Evolutionary conservation across 768 basidiomycete species (phyloP), one percentile per base, ranked within the genome.

Genomic region (Hypsizygus marmoreus): DNA sequence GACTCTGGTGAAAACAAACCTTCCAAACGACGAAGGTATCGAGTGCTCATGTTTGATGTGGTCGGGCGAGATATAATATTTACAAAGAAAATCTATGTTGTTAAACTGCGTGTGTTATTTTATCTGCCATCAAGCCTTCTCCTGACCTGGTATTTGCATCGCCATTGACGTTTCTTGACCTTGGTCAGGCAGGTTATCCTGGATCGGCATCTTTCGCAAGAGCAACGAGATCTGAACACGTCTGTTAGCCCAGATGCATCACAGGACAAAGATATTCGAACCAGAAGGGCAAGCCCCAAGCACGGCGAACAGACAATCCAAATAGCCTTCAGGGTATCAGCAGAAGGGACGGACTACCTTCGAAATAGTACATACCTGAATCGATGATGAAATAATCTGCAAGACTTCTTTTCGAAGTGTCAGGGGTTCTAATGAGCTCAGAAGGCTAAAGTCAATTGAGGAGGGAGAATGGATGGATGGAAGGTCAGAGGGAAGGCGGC

Each of bases 281-380:
- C 84, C 63, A 88, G 56, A 56, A 81, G 74, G 28, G 87, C 83
- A 43, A 81, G 57, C 23, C 81, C 83, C 40, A 91, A 63, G 59
- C 82, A 80, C 16, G 88, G 87, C 30, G 80, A 69, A 62, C 86
- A 90, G 25, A 85, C 76, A 12, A 77, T 76, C 88, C 88, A 91
- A 47, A 91, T 76, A 44, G 74, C 77, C 87, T 88, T 47, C 43
- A 55, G 33, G 12, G 12, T 26, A 41, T 43, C 34, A 20, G 49
- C 37, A 45, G 26, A 30, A 23, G 20, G 3, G 11, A 12, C 7
- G 16, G 14, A 25, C 43, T 13, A 34, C 49, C 22, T 32, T 19
- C 16, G 17, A 44, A 19, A 33, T 17, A 42, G 34, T 40, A 48
- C 71, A 45, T 61, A 84, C 88, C 73, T 77, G 79, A 51, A 88